Evolutionary conservation across 2,329 filamentous ascomycete species (phyloP), one percentile per base, ranked within the genome.

Genomic region (Simplicillium aogashimaense): DNA sequence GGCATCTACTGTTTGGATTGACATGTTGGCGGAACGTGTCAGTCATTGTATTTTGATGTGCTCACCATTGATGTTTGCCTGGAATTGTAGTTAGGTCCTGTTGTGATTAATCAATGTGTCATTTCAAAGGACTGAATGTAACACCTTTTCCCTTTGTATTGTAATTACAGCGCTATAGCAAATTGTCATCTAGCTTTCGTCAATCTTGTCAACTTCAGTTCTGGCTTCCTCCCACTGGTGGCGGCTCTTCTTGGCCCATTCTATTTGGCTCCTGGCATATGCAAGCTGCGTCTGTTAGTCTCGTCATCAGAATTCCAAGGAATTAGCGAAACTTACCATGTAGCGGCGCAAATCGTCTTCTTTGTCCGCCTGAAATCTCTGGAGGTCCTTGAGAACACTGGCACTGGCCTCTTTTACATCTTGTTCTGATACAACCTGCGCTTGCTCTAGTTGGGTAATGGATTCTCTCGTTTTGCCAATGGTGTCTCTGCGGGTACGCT

Each of bases 401-500:
- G 77, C 70, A 55, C 88, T 95, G 8, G 92, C 92, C 53, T 97
- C 87, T 58, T 85, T 89, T 45, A 97, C 92, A 56, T 98, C 92
- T 53, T 87, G 81, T 46, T 89, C 87, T 4, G 88, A 86, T 4
- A 86, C 89, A 28, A 87, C 76, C 43, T 95, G 76, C 1, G 92
- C 92, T 67, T 94, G 87, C 61, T 97, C 89, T 39, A 98, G 72
- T 66, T 95, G 76, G 35, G 64, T 74, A 46, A 98, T 79, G 43
- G 81, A 86, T 63, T 98, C 92, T 48, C 83, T 81, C 1, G 92
- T 98, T 71, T 95, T 97, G 31, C 90, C 89, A 50, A 98, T 95
- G 47, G 87, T 83, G 58, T 98, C 92, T 40, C 92, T 76, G 39
- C 92, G 75, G 34, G 89, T 95, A 47, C 89, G 75, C 64, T 98